A percentile compares a stretch with the other conserved stretches of the same genome.
Conservation (phyloP, 257 asterid species). For the Galeopsis tetrahit region DNA sequence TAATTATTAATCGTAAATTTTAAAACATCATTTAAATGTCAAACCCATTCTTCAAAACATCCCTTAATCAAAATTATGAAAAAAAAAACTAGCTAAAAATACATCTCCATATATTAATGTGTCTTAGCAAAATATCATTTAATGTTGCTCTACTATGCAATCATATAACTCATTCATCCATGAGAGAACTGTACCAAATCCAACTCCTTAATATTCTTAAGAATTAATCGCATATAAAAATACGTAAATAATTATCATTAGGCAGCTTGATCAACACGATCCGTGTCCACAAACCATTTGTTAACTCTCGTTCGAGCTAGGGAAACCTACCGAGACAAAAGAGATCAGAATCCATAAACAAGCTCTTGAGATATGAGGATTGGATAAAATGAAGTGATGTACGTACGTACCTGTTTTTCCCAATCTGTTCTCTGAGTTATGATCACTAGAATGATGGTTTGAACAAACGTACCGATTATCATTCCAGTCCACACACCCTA, state of each 20-base stretch:
- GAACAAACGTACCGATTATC: slow-evolving; percentile 59
- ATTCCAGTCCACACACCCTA: slow-evolving; percentile 84
- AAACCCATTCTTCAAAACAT: too few relatives aligned
- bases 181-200: neutral
- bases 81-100: too few relatives aligned
- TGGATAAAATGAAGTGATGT: neutral
- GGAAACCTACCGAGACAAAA: slow-evolving; percentile 35
- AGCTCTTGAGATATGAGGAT: neutral
- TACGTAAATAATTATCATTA: slow-evolving; percentile 7
- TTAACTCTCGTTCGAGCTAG: slow-evolving; percentile 45
- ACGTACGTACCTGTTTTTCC: slow-evolving; percentile 74
- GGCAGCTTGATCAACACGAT: slow-evolving; percentile 28
- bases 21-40: too few relatives aligned
- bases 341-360: neutral
- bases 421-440: slow-evolving; percentile 61
- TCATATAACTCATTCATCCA: too few relatives aligned
- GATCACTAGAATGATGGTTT: slow-evolving; percentile 48
- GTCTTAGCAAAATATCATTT: too few relatives aligned
- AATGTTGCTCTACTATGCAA: too few relatives aligned
- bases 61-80: too few relatives aligned
- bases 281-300: slow-evolving; percentile 44
- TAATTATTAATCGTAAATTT: too few relatives aligned
- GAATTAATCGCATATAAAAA: neutral
- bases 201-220: neutral
- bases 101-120: too few relatives aligned